phyloP scores from a whole-genome alignment of 306 rosid species.

The Pyrus pyrifolia region DNA sequence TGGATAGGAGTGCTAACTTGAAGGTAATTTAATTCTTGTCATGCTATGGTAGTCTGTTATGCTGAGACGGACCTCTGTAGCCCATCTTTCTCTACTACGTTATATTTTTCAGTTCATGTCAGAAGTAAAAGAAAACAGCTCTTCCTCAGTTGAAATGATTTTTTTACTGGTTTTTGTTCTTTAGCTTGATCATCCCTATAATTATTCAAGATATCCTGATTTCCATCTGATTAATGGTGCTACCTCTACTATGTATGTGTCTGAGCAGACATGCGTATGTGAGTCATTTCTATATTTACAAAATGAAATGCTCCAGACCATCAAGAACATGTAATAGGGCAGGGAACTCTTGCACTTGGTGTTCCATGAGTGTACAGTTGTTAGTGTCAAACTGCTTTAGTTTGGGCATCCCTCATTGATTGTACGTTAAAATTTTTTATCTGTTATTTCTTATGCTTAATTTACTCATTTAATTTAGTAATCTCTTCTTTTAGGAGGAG shows the following conservation, averaged over 20 bases:
- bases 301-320: not conserved
- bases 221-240: not conserved
- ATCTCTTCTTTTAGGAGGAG: constrained; percentile 60
- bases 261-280: not conserved
- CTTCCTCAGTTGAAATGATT: not conserved
- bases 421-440: not conserved
- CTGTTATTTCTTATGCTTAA: not conserved
- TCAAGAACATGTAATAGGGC: not conserved
- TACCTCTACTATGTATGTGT: not conserved
- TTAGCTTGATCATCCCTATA: not conserved
- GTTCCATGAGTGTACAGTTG: not conserved
- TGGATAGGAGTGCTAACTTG: not conserved
- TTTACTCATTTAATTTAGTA: constrained; percentile 10
- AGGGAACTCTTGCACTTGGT: not conserved
- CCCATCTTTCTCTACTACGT: not conserved
- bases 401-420: not conserved
- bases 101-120: not conserved
- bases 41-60: not conserved
- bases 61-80: not conserved
- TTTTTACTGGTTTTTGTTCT: not conserved
- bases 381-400: not conserved
- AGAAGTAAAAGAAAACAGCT: not conserved
- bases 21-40: not conserved
- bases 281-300: not conserved
- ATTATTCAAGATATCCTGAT: not conserved